Conservation (phyloP, 495 filamentous ascomycete genomes). For the Annulohypoxylon moriforme region DNA sequence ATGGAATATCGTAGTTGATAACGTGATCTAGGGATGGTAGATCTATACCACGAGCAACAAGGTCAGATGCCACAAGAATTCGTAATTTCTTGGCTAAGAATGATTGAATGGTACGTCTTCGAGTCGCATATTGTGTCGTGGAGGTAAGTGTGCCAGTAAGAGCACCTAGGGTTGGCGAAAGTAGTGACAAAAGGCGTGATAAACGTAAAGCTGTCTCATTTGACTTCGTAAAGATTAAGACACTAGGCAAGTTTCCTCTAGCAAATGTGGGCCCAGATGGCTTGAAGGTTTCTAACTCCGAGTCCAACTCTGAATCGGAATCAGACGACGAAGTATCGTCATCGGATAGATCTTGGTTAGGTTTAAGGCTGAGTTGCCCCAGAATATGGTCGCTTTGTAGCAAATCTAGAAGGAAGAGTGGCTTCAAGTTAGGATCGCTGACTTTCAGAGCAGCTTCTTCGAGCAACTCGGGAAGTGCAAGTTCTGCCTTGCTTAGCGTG, state of each 20-base stretch:
- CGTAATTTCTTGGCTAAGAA: slow-evolving; percentile 73
- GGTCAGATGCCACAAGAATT: slow-evolving; percentile 88
- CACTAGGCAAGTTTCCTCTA: slow-evolving; percentile 50
- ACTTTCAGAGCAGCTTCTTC: slow-evolving; percentile 80
- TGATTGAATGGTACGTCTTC: slow-evolving; percentile 67
- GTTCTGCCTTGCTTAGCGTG: slow-evolving; percentile 44
- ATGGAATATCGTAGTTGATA: slow-evolving; percentile 93
- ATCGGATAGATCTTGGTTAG: slow-evolving; percentile 24
- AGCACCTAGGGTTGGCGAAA: slow-evolving; percentile 68
- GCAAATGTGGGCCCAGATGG: slow-evolving; percentile 6
- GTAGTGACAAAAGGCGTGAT: slow-evolving; percentile 75
- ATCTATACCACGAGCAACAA: slow-evolving; percentile 93
- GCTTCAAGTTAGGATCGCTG: slow-evolving; percentile 80
- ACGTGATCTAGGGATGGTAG: slow-evolving; percentile 81
- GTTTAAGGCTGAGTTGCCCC: slow-evolving; percentile 11
- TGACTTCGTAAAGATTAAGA: slow-evolving; percentile 88
- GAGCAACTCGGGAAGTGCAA: slow-evolving; percentile 75
- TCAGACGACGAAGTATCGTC: slow-evolving; percentile 50
- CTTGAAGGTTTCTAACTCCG: slow-evolving; percentile 18
- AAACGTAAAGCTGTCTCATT: slow-evolving; percentile 87
- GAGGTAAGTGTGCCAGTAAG: slow-evolving; percentile 80
- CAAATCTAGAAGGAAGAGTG: slow-evolving; percentile 78
- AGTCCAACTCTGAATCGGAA: slow-evolving; percentile 46
- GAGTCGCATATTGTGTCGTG: slow-evolving; percentile 70
- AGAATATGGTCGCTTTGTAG: slow-evolving; percentile 58